phyloP scores from a whole-genome alignment of 108 stramenopile genomes.

The Fragilaria crotonensis region DNA sequence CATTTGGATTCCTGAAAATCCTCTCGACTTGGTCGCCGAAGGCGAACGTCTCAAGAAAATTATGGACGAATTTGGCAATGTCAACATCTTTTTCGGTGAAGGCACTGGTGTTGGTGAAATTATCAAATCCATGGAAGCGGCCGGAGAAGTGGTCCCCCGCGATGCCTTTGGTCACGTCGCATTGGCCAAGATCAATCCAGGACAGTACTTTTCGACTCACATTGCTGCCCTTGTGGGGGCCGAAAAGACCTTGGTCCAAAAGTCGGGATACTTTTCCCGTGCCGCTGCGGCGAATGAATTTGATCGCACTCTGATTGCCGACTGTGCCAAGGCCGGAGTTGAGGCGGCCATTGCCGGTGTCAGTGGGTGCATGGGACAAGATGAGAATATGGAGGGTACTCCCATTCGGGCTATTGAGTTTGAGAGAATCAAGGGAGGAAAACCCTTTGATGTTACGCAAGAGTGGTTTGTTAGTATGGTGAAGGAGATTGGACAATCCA shows the following conservation, averaged over 20 bases:
- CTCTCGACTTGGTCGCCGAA: slow-evolving; percentile 64
- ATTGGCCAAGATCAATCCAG: slow-evolving; percentile 84
- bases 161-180: slow-evolving; percentile 91
- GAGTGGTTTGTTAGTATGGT: slow-evolving; percentile 83
- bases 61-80: no score
- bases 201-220: slow-evolving; percentile 75
- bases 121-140: slow-evolving; percentile 73
- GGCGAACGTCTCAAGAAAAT: slow-evolving; percentile 71
- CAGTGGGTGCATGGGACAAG: slow-evolving; percentile 88
- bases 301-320: slow-evolving; percentile 72
- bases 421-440: slow-evolving; percentile 85
- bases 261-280: slow-evolving; percentile 88
- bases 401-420: slow-evolving; percentile 89
- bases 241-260: slow-evolving; percentile 89
- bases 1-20: slow-evolving; percentile 84
- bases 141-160: slow-evolving; percentile 38
- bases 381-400: slow-evolving; percentile 73
- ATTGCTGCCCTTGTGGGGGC: slow-evolving; percentile 65
- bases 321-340: slow-evolving; percentile 80
- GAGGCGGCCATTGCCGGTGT: slow-evolving; percentile 65
- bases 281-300: slow-evolving; percentile 78
- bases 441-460: slow-evolving; percentile 59
- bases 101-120: slow-evolving; percentile 83
- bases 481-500: slow-evolving; percentile 80
- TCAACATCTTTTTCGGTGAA: slow-evolving; percentile 90